Conservation (phyloP, 805 yeast genomes). For the Myxozyma geophila region DNA sequence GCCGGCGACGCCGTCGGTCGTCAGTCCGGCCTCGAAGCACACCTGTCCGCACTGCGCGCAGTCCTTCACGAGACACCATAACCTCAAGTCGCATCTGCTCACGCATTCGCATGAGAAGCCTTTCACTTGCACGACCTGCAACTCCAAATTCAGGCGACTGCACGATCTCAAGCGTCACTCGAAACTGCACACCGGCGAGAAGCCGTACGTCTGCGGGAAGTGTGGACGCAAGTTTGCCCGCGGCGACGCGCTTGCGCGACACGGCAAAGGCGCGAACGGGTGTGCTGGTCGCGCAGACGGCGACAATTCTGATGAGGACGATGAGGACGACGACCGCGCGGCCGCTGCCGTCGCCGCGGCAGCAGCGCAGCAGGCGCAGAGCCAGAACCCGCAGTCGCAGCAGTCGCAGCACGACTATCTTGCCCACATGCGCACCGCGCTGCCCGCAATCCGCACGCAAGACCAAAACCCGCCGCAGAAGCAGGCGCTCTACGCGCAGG, state of each 20-base stretch:
- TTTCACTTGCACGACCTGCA: constrained; percentile 64
- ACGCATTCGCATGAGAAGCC: constrained; percentile 71
- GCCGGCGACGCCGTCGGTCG: constrained; percentile 16
- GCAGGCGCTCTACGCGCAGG: constrained; percentile 15
- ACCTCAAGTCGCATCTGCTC: constrained; percentile 70
- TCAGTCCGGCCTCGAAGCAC: constrained; percentile 27
- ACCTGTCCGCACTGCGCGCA: constrained; percentile 64
- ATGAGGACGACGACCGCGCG: constrained; percentile 19
- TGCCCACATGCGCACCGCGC: constrained; percentile 11
- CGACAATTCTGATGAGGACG: constrained; percentile 27
- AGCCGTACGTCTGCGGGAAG: constrained; percentile 54
- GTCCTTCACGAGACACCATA: constrained; percentile 72
- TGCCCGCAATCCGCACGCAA: constrained; percentile 27
- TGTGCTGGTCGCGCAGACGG: constrained; percentile 41
- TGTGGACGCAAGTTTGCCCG: constrained; percentile 49
- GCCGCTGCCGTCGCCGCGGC: background rate
- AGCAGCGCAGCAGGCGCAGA: background rate
- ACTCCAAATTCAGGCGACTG: constrained; percentile 65
- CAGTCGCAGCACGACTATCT: constrained; percentile 15
- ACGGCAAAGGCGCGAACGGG: constrained; percentile 54
- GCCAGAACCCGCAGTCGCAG: constrained; percentile 16
- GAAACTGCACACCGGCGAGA: constrained; percentile 76
- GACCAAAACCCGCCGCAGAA: constrained; percentile 13
- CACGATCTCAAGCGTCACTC: constrained; percentile 80
- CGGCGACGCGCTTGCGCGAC: constrained; percentile 75